Evolutionary conservation across 345 rosid genomes (phyloP).

Genomic region (Salix arbutifolia): DNA sequence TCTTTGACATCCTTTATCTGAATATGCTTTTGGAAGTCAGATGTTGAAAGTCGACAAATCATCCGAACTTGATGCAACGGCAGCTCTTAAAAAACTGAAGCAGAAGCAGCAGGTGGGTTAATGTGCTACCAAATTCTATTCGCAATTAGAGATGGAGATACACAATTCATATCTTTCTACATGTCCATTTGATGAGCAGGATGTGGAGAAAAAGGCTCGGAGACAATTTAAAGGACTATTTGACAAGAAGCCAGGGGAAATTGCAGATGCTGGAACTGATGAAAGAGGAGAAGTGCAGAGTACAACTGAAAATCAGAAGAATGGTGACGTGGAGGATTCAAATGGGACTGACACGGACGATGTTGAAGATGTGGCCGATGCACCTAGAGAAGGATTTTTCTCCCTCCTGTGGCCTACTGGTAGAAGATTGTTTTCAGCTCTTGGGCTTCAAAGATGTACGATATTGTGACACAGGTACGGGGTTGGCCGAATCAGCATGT

Average conservation of each 20-base stretch:
- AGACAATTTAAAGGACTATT: constrained; percentile 91
- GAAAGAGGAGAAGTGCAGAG: constrained; percentile 18
- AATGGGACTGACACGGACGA: constrained; percentile 25
- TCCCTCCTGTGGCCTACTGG: constrained; percentile 49
- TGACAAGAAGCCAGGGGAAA: constrained; percentile 95
- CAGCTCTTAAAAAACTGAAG: constrained; percentile 77
- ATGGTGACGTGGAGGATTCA: constrained; percentile 13
- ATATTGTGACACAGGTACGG: constrained; percentile 29
- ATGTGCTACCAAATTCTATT: not conserved
- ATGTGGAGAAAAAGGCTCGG: constrained; percentile 64
- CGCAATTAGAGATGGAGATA: not conserved
- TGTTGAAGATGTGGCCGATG: constrained; percentile 20
- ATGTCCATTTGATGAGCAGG: constrained; percentile 35
- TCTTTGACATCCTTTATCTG: constrained; percentile 5
- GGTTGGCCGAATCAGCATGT: not conserved
- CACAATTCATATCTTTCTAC: not conserved
- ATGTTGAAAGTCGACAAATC: constrained; percentile 59
- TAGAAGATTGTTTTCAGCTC: constrained; percentile 35
- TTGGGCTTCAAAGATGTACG: constrained; percentile 46
- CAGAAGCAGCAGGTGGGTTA: constrained; percentile 67
- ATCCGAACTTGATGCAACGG: constrained; percentile 54
- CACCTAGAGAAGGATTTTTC: constrained; percentile 36
- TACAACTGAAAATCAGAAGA: constrained; percentile 11
- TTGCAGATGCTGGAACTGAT: constrained; percentile 28
- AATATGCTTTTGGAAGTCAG: constrained; percentile 27